Evolutionary conservation across 345 rosid genomes (phyloP).

Genomic region (Euphorbia peplus): DNA sequence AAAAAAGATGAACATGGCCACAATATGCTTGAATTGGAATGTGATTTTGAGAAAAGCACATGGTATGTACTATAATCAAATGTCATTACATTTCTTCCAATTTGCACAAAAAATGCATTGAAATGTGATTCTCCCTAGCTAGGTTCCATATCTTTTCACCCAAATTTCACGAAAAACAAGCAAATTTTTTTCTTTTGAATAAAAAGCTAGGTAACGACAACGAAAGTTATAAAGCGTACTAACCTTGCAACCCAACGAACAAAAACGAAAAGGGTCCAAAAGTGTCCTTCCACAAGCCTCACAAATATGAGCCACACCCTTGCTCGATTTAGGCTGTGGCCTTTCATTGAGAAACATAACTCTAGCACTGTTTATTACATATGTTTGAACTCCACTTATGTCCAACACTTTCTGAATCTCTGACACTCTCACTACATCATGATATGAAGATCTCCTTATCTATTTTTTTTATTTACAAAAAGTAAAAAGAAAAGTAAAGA

Average conservation of each 20-base stretch:
- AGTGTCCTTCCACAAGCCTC: slow-evolving; percentile 83
- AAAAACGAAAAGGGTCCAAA: slow-evolving; percentile 77
- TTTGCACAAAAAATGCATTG: too few relatives aligned
- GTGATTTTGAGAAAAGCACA: too few relatives aligned
- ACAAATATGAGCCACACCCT: slow-evolving; percentile 58
- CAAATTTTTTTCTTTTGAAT: too few relatives aligned
- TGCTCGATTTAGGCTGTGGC: slow-evolving; percentile 62
- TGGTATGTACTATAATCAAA: too few relatives aligned
- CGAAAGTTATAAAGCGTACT: background rate
- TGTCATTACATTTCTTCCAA: too few relatives aligned
- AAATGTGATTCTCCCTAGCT: too few relatives aligned
- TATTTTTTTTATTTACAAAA: slow-evolving; percentile 9
- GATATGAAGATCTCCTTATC: slow-evolving; percentile 91
- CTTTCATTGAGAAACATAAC: slow-evolving; percentile 82
- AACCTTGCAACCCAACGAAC: slow-evolving; percentile 95
- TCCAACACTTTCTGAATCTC: slow-evolving; percentile 76
- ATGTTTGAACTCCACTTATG: slow-evolving; percentile 81
- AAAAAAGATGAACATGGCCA: too few relatives aligned
- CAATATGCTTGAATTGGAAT: too few relatives aligned
- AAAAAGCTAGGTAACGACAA: too few relatives aligned
- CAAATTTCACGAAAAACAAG: too few relatives aligned
- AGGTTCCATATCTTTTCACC: too few relatives aligned
- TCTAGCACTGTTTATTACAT: slow-evolving; percentile 84
- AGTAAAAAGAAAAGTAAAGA: background rate
- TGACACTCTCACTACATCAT: slow-evolving; percentile 78